phyloP scores from a whole-genome alignment of 1,284 basidiomycete species.

The Fomitopsis palustris region DNA sequence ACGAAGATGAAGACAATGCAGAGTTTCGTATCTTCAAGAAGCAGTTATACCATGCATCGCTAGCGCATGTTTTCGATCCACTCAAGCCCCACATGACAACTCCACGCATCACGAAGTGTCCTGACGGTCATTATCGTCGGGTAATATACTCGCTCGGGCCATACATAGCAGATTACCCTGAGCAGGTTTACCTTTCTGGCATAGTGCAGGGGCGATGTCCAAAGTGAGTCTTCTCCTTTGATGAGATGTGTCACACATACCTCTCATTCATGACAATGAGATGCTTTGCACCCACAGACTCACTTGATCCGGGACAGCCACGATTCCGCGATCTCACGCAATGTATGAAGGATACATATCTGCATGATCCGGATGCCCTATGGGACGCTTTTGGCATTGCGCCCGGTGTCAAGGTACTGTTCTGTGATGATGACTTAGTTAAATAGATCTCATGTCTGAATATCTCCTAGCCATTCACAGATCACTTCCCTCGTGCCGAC shows the following conservation, averaged over 20 bases:
- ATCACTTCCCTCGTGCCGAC: neutral
- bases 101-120: constrained; percentile 1
- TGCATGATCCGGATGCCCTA: constrained; percentile 1
- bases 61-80: neutral
- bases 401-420: constrained; percentile 12
- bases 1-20: neutral
- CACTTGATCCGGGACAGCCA: neutral
- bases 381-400: constrained; percentile 18
- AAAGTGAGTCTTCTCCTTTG: neutral
- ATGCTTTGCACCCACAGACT: neutral
- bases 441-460: neutral
- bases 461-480: neutral
- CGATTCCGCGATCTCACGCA: neutral
- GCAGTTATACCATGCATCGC: constrained; percentile 8
- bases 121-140: constrained; percentile 9
- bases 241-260: neutral
- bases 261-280: neutral
- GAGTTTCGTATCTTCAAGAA: constrained; percentile 9
- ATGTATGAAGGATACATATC: neutral
- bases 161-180: constrained; percentile 15
- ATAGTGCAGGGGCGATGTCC: constrained; percentile 16
- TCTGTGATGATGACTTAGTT: neutral
- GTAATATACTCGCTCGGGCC: constrained; percentile 13
- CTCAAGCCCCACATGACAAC: constrained; percentile 5
- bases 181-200: constrained; percentile 9